Conservation (phyloP, 2,329 filamentous ascomycete genomes). For the Calycina herbarum region DNA sequence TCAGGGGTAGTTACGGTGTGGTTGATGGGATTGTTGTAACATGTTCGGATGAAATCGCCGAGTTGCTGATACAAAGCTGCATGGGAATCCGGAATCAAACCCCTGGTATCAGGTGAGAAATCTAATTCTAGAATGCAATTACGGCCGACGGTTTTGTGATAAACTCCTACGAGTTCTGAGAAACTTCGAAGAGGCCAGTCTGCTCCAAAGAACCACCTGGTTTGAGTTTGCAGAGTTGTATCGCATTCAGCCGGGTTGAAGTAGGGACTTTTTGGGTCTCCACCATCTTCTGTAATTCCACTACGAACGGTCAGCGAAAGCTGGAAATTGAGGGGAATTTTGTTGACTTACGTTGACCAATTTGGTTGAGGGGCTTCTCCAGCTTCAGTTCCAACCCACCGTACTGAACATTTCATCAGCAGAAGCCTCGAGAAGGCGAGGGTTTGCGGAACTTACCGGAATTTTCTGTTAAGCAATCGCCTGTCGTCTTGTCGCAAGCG, state of each 20-base stretch:
- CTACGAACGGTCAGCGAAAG: neutral
- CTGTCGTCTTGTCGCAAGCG: conserved; percentile 27
- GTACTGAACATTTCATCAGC: conserved; percentile 16
- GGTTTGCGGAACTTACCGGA: conserved; percentile 9
- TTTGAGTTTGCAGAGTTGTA: conserved; percentile 30
- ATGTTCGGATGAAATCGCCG: conserved; percentile 28
- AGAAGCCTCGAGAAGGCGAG: neutral
- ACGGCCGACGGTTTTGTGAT: conserved; percentile 31
- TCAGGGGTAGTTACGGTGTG: conserved; percentile 5
- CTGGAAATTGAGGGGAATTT: neutral
- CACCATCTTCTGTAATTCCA: conserved; percentile 24
- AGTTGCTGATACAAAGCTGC: conserved; percentile 31
- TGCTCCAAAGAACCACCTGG: conserved; percentile 33
- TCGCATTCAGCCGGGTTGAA: conserved; percentile 33
- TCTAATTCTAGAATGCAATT: conserved; percentile 34
- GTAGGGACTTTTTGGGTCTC: conserved; percentile 28
- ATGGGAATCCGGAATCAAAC: conserved; percentile 29
- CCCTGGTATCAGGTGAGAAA: conserved; percentile 31
- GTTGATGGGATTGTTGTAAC: conserved; percentile 15
- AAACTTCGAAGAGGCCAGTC: conserved; percentile 28
- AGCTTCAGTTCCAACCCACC: conserved; percentile 31
- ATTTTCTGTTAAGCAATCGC: conserved; percentile 28
- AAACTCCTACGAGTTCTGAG: conserved; percentile 31
- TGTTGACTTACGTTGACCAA: conserved; percentile 29
- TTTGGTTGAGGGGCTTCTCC: conserved; percentile 31